Conservation (phyloP, 2,329 filamentous ascomycete genomes). For the Fusarium foetens region DNA sequence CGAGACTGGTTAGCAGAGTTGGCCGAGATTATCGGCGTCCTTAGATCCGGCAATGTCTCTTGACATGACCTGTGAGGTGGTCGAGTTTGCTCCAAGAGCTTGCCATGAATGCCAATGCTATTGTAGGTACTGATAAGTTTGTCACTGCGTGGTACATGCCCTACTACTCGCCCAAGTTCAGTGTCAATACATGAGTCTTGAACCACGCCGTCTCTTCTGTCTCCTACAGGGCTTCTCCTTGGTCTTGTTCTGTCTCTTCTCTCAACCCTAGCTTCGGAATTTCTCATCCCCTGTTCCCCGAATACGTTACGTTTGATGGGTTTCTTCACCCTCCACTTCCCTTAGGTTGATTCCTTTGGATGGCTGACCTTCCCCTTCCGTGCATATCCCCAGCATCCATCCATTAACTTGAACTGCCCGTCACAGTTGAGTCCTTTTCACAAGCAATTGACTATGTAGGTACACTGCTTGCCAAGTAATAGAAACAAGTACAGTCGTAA, state of each 20-base stretch:
- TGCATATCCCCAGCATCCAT: constrained; percentile 18
- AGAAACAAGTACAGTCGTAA: background rate
- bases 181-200: background rate
- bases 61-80: constrained; percentile 11
- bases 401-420: background rate
- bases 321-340: constrained; percentile 6
- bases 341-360: constrained; percentile 10
- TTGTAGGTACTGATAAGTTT: background rate
- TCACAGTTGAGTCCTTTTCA: background rate
- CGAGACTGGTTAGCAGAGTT: constrained; percentile 10
- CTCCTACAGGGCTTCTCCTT: background rate
- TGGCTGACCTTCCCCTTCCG: constrained; percentile 33
- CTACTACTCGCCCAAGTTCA: background rate
- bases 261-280: constrained; percentile 21
- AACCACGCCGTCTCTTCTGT: background rate
- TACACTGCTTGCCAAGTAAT: background rate
- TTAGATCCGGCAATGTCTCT: background rate
- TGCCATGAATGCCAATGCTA: background rate
- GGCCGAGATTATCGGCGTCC: constrained; percentile 7
- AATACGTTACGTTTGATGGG: constrained; percentile 7
- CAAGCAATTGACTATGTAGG: background rate
- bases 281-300: constrained; percentile 33
- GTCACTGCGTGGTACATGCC: background rate
- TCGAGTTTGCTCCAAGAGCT: background rate
- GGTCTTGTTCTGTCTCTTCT: constrained; percentile 1